A percentile compares a stretch with the other conserved stretches of the same genome.
These are phyloP conservation scores for Cercospora janseana DNA, from an alignment of 2,329 filamentous ascomycete genomes.

Conservation along the genomic window DNA sequence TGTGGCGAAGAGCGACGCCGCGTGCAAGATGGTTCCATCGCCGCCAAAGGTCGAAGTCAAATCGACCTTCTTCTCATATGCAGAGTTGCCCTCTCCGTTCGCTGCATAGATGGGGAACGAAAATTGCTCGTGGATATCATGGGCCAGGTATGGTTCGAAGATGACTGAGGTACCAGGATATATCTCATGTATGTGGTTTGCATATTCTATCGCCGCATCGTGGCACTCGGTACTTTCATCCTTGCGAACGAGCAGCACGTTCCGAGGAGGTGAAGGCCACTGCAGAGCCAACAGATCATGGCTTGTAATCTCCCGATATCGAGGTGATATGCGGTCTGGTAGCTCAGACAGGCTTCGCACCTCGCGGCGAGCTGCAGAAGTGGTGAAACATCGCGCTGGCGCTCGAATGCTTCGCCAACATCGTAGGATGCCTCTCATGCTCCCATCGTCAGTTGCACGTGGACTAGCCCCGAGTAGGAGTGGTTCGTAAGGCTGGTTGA, in stretches of 20 bases:
- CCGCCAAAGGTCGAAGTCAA: constrained; percentile 87
- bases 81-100: constrained; percentile 44
- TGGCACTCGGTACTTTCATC: constrained; percentile 57
- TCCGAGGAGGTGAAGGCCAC: constrained; percentile 67
- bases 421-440: constrained; percentile 34
- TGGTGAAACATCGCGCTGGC: constrained; percentile 49
- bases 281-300: constrained; percentile 63
- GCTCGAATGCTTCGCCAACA: constrained; percentile 26
- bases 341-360: constrained; percentile 54
- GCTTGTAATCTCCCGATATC: constrained; percentile 59
- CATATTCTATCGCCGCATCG: constrained; percentile 58
- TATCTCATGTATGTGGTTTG: constrained; percentile 69
- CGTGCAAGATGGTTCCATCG: constrained; percentile 85
- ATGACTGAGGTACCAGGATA: constrained; percentile 81
- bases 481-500: neutral
- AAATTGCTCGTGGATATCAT: constrained; percentile 67
- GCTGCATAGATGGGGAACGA: constrained; percentile 68
- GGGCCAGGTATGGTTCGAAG: constrained; percentile 74
- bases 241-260: constrained; percentile 68
- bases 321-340: constrained; percentile 58
- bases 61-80: constrained; percentile 77
- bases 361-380: constrained; percentile 46
- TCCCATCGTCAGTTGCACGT: constrained; percentile 27
- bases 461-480: neutral
- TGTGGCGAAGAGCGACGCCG: constrained; percentile 81